Base-by-base conservation (phyloP, 1,139 yeast genomes). In the Candida sp. region DNA sequence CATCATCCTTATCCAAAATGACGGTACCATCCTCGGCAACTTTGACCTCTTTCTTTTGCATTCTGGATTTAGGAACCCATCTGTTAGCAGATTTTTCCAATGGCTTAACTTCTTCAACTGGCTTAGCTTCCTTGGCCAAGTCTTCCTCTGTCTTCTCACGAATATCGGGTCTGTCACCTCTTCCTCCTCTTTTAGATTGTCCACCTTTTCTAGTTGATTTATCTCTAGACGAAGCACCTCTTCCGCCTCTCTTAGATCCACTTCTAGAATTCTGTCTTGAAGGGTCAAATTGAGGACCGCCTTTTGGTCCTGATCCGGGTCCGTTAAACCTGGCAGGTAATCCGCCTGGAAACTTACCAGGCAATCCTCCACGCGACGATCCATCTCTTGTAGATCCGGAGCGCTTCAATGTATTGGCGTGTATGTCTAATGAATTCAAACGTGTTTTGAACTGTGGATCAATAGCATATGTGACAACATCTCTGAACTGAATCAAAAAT, bases 1-100 rank as follows among this genome's bases (percentile, higher is more conserved):
- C 84, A 49, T 89, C 96, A 49, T 88, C 96, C 45, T 81, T 83
- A n/a, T 81, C 80, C 56, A 88, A 72, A 12, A 87, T 60, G 44
- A 77, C 82, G 47, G 88, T 78, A 59, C 94, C 94, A 77, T 88
- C 94, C 57, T 92, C 92, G 35, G 93, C 91, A 52, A 81, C 77
- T 61, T 80, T 86, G 48, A 75, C 81, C 53, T 81, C 86, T 39
- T 77, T 72, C 60, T 75, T 77, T 66, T 78, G 75, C 48, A 70
- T 74, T 68, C 83, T 86, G 17, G 90, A 85, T 72, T 85, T 86
- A 61, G 99, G 98, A 65, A 89, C 86, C 99, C 99, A 94, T 77
- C 98, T 90, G 65, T 84, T 89, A 40, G 93, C 96, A 26, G 92
- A 79, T 63, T 85, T 80, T 60, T 82, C 90, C 67, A 90, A 81